Evolutionary conservation across 1,284 basidiomycete species (phyloP).

Genomic region (Fistulinella cinereoalba): DNA sequence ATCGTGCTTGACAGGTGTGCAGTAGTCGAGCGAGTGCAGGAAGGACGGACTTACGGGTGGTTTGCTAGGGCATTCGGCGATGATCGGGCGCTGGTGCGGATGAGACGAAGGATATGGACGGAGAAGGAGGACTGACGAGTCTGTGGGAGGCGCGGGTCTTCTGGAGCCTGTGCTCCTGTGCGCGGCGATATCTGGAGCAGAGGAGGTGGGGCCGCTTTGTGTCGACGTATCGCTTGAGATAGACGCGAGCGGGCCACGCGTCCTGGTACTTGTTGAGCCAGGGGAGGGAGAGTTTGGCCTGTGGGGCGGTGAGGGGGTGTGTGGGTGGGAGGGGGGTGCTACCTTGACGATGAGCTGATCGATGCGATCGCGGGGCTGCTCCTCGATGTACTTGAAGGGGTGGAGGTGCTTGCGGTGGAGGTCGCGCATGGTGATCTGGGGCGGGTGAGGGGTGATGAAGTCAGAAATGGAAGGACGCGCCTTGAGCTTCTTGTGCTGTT

Average conservation of each 20-base stretch:
- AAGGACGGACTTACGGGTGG: conserved; percentile 1
- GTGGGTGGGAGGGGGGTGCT: neutral
- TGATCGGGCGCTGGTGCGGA: too few species aligned
- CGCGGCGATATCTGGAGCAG: neutral
- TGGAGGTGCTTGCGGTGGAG: conserved; percentile 9
- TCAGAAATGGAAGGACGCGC: neutral
- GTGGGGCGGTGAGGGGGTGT: neutral
- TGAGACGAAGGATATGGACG: neutral
- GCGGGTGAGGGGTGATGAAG: neutral
- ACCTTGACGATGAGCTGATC: conserved; percentile 9
- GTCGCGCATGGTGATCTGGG: conserved; percentile 8
- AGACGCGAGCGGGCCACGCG: conserved; percentile 20
- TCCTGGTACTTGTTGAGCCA: conserved; percentile 22
- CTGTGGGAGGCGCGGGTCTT: neutral
- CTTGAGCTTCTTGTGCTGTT: conserved; percentile 12
- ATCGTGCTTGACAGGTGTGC: neutral
- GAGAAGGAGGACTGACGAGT: neutral
- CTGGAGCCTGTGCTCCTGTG: rapidly evolving
- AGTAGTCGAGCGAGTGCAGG: neutral
- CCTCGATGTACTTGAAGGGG: conserved; percentile 15
- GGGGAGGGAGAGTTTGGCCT: conserved; percentile 14
- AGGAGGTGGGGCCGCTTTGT: conserved; percentile 4
- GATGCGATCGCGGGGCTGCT: conserved; percentile 10
- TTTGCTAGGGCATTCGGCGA: too few species aligned
- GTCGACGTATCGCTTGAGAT: conserved; percentile 23